These are phyloP conservation scores for Kurtzmaniella quercitrusa DNA, from an alignment of 1,139 yeast species.

Conservation along the genomic window DNA sequence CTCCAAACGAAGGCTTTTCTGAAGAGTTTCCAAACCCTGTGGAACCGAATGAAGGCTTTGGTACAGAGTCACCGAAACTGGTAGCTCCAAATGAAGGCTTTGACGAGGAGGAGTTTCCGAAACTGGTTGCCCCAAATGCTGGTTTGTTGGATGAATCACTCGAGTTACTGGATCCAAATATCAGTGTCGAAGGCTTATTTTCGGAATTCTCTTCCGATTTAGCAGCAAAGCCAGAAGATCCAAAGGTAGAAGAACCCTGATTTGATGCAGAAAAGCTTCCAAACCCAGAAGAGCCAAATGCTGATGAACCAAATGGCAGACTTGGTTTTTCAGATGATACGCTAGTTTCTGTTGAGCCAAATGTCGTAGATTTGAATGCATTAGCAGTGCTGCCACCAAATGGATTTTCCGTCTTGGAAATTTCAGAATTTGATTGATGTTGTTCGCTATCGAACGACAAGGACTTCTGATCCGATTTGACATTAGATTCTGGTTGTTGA, in stretches of 20 bases:
- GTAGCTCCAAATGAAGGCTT: conserved; percentile 10
- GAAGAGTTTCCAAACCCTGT: conserved; percentile 8
- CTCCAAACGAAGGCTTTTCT: conserved; percentile 9
- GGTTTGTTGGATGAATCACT: conserved; percentile 12
- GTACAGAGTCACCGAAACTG: conserved; percentile 13
- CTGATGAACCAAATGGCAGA: conserved; percentile 12
- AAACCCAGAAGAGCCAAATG: conserved; percentile 10
- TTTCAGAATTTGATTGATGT: background rate
- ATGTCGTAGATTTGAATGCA: conserved; percentile 7
- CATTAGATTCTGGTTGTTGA: too few species aligned
- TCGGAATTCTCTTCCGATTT: too few species aligned
- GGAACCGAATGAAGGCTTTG: conserved; percentile 15
- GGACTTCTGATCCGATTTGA: too few species aligned
- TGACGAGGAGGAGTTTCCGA: too few species aligned
- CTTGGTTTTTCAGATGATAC: too few species aligned
- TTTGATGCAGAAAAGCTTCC: conserved; percentile 6
- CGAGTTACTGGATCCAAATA: conserved; percentile 11
- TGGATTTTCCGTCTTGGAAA: conserved; percentile 8
- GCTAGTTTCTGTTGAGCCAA: conserved; percentile 9
- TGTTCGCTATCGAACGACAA: background rate
- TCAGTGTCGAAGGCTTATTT: conserved; percentile 5
- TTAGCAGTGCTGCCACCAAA: conserved; percentile 11
- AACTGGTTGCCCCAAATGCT: conserved; percentile 14
- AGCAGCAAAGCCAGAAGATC: conserved; percentile 13
- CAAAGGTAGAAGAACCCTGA: conserved; percentile 9